A percentile compares a stretch with the other conserved stretches of the same genome.
Evolutionary conservation across 805 yeast genomes (phyloP).

Genomic region (Metschnikowia kofuensis): DNA sequence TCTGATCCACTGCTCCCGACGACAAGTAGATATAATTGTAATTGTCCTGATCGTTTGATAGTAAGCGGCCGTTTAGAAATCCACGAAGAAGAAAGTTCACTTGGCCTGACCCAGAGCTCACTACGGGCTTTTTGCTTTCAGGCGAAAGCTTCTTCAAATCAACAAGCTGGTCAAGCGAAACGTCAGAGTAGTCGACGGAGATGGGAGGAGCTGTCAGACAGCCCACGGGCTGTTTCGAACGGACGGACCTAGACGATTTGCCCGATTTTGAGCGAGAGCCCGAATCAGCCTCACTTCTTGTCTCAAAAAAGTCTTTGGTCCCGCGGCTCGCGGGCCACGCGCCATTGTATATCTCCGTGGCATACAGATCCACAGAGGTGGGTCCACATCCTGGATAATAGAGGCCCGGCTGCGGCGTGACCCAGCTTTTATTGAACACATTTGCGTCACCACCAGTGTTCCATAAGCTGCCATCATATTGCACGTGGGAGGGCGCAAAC

Average conservation of each 20-base stretch:
- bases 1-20: conserved; percentile 11
- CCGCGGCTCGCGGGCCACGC: not conserved
- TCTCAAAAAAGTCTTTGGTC: not conserved
- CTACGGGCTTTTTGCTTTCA: not conserved
- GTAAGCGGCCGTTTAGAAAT: conserved; percentile 41
- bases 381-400: not conserved
- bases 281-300: not conserved
- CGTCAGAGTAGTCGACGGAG: conserved; percentile 13
- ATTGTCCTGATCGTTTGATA: conserved; percentile 41
- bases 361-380: conserved; percentile 1
- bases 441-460: not conserved
- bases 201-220: conserved; percentile 2
- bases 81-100: conserved; percentile 20
- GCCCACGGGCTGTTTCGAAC: not conserved
- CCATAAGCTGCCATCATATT: not conserved
- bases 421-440: not conserved
- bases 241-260: not conserved
- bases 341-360: not conserved
- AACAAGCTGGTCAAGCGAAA: conserved; percentile 12
- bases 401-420: not conserved
- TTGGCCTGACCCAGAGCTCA: not conserved
- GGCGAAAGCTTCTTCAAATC: conserved; percentile 7
- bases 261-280: not conserved
- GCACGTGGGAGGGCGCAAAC: not conserved
- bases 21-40: conserved; percentile 25